Evolutionary conservation across 2,329 filamentous ascomycete genomes (phyloP).

Genomic region (Pestalotiopsis sp.): DNA sequence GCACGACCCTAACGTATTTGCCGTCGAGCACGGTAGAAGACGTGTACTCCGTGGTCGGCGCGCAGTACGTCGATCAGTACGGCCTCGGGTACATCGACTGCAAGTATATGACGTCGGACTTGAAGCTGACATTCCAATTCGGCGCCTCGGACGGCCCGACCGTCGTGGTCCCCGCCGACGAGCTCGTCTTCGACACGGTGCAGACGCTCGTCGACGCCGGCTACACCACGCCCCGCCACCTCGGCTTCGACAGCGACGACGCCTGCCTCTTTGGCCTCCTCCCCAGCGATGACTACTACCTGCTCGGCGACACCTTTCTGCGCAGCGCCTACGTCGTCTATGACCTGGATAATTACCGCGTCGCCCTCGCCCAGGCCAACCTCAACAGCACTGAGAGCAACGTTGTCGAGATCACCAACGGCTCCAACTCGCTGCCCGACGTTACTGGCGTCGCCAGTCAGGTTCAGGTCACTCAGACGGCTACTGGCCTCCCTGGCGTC

Average conservation of each 20-base stretch:
- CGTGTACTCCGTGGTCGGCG: slow-evolving; percentile 41
- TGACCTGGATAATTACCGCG: slow-evolving; percentile 52
- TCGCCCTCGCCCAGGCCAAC: slow-evolving; percentile 57
- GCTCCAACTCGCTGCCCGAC: slow-evolving; percentile 41
- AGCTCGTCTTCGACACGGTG: slow-evolving; percentile 44
- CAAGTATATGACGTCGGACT: slow-evolving; percentile 33
- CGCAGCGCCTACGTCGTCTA: slow-evolving; percentile 58
- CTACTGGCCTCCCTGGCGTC: slow-evolving; percentile 21
- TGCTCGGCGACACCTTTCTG: slow-evolving; percentile 51
- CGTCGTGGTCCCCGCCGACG: slow-evolving; percentile 35
- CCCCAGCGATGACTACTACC: slow-evolving; percentile 37
- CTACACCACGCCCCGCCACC: slow-evolving; percentile 26
- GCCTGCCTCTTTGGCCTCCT: slow-evolving; percentile 61
- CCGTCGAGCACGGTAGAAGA: slow-evolving; percentile 50
- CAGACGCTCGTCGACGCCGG: slow-evolving; percentile 24
- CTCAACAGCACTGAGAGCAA: slow-evolving; percentile 46
- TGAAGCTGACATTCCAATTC: slow-evolving; percentile 45
- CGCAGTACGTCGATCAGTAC: slow-evolving; percentile 36
- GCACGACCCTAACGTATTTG: slow-evolving; percentile 66
- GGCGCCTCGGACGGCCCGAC: slow-evolving; percentile 35
- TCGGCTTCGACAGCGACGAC: slow-evolving; percentile 39
- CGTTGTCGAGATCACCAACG: slow-evolving; percentile 48
- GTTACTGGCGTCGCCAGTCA: slow-evolving; percentile 47
- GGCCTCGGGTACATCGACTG: slow-evolving; percentile 41
- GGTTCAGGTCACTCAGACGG: slow-evolving; percentile 24